Conservation (phyloP, 2,329 filamentous ascomycete species). For the Fusarium tuaranense region DNA sequence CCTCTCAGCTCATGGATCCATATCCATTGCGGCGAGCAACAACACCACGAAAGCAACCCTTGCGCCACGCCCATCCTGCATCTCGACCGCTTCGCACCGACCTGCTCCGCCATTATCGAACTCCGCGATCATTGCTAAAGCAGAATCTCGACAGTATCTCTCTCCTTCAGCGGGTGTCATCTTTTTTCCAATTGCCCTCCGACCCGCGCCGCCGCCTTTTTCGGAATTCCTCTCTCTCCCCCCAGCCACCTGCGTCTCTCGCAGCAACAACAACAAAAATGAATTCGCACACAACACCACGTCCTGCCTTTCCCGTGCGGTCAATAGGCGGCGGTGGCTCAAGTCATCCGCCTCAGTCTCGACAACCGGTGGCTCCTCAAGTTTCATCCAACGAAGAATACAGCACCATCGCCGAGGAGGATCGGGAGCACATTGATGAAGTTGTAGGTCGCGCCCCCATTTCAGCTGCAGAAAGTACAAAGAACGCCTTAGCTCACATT, state of each 20-base stretch:
- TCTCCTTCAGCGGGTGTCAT: constrained; percentile 1
- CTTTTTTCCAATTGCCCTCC: constrained; percentile 21
- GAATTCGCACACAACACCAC: constrained; percentile 54
- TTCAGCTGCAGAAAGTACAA: not conserved
- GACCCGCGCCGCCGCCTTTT: constrained; percentile 6
- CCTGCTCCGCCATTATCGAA: constrained; percentile 12
- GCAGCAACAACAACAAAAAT: constrained; percentile 36
- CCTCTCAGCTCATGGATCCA: constrained; percentile 34
- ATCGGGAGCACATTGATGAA: constrained; percentile 92
- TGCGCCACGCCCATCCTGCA: constrained; percentile 35
- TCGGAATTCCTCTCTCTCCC: constrained; percentile 7
- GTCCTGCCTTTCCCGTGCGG: constrained; percentile 50
- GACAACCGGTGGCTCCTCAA: constrained; percentile 49
- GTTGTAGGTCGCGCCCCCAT: constrained; percentile 70
- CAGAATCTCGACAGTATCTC: constrained; percentile 14
- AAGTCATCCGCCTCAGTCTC: constrained; percentile 48
- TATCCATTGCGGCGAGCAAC: constrained; percentile 10
- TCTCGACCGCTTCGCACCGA: constrained; percentile 13
- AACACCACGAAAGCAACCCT: constrained; percentile 25
- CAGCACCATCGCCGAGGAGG: constrained; percentile 79
- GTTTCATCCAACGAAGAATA: constrained; percentile 55
- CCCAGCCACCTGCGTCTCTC: constrained; percentile 28
- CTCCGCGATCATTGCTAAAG: constrained; percentile 29
- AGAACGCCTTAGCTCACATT: constrained; percentile 31
- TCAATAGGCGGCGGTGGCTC: constrained; percentile 48